These are phyloP conservation scores for Mercurialis annua DNA, from an alignment of 345 rosid genomes.

Conservation along the genomic window DNA sequence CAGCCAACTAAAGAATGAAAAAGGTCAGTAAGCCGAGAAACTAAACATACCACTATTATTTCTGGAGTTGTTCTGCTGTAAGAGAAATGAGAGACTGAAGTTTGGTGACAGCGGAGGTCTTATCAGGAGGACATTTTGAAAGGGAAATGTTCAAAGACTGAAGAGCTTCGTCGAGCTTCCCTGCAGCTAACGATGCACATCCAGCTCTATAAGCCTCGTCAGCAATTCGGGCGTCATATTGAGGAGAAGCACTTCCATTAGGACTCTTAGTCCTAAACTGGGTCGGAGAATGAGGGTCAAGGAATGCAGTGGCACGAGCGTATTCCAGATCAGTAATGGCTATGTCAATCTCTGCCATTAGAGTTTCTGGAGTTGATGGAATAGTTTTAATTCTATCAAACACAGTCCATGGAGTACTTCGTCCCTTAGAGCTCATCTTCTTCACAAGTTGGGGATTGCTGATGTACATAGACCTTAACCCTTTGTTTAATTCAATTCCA, in stretches of 20 bases:
- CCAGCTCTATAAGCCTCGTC: conserved; percentile 67
- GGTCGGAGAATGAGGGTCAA: conserved; percentile 40
- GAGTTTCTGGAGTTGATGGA: conserved; percentile 49
- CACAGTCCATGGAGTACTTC: conserved; percentile 38
- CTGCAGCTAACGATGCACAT: conserved; percentile 62
- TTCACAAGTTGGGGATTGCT: neutral
- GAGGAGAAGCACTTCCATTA: conserved; percentile 16
- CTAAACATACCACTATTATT: neutral
- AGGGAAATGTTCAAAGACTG: conserved; percentile 51
- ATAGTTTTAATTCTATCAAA: conserved; percentile 45
- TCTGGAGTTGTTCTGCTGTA: conserved; percentile 38
- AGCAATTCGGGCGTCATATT: conserved; percentile 46
- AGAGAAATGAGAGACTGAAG: conserved; percentile 51
- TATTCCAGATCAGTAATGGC: conserved; percentile 53
- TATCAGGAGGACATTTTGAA: conserved; percentile 44
- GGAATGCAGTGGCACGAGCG: conserved; percentile 39
- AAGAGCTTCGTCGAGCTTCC: conserved; percentile 66
- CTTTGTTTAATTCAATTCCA: neutral
- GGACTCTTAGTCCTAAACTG: conserved; percentile 13
- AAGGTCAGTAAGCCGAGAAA: neutral
- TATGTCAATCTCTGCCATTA: conserved; percentile 60
- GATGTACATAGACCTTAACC: neutral
- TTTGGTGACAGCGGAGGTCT: conserved; percentile 56
- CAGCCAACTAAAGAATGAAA: neutral
- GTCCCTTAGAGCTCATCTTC: conserved; percentile 45